Evolutionary conservation across 352 stramenopile species (phyloP), one percentile per base, ranked within the genome.

Genomic region (Phytophthora chlamydospora): DNA sequence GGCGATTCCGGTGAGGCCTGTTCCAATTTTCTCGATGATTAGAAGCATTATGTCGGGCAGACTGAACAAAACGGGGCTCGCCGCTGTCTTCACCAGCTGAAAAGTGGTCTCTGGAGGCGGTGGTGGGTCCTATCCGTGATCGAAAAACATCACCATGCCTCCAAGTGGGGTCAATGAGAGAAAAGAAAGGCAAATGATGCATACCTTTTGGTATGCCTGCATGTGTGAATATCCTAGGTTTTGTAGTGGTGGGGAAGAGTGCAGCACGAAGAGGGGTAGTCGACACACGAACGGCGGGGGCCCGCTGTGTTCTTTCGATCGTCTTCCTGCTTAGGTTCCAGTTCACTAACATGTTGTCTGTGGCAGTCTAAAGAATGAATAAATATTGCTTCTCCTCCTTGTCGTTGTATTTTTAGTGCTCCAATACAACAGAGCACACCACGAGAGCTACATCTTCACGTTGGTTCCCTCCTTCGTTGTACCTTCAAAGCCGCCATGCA

Each of bases 1-100:
- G 49, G 57, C 58, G 44, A 66, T 76, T 66, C 53, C 42, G 36
- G 72, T 17, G 47, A 73, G 57, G 57, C 31, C 52, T 67, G 60
- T 35, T 67, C 61, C 47, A 60, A 33, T 47, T 77, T 86, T 90
- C 84, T 93, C 74, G 52, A 88, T 89, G 84, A 93, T 80, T 82
- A 93, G 74, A 93, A 83, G 29, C 49, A 87, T 70, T 88, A 81
- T 81, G 84, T 93, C 84, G 84, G 84, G 82, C 84, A 81, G 84
- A 89, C 84, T 93, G 81, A 93, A 82, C 75, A 82, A 88, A 90
- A 77, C 68, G 65, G 59, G 49, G 57, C 42, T 50, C 48, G 44
- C 46, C 62, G 40, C 65, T 35, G 62, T 43, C 45, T 43, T 73
- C 65, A 81, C 73, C 78, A 78, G 80, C 83, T 88, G 83, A 68